Conservation (phyloP, 805 yeast genomes). For the Sugiyamaella lignohabitans region DNA sequence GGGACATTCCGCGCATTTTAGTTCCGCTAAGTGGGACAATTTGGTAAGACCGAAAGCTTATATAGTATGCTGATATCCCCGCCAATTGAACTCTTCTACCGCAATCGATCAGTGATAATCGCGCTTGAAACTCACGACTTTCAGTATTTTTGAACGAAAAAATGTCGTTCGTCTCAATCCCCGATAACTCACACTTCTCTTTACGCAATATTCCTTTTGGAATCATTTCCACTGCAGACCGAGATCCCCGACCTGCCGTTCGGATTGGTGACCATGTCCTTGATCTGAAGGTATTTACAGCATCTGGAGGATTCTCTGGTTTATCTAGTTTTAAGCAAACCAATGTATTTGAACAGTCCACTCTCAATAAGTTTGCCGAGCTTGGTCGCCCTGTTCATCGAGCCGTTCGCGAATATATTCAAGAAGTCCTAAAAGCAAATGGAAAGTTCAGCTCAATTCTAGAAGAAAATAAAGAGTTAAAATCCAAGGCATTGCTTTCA, state of each 20-base stretch:
- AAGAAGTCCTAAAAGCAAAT: constrained; percentile 11
- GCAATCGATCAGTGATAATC: too few relatives aligned
- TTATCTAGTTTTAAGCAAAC: constrained; percentile 4
- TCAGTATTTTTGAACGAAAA: too few relatives aligned
- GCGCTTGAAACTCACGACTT: too few relatives aligned
- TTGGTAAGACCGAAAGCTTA: too few relatives aligned
- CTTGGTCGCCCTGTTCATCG: constrained; percentile 17
- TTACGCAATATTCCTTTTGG: constrained; percentile 25
- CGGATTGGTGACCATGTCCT: constrained; percentile 21
- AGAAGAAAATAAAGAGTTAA: constrained; percentile 13
- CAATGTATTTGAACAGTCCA: constrained; percentile 11
- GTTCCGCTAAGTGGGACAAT: too few relatives aligned
- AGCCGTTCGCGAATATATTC: constrained; percentile 14
- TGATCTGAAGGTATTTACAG: constrained; percentile 18
- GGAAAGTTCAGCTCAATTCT: constrained; percentile 17
- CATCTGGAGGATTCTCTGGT: constrained; percentile 11
- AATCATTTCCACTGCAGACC: constrained; percentile 13
- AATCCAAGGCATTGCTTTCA: constrained; percentile 7
- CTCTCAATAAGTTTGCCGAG: constrained; percentile 20
- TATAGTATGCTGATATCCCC: too few relatives aligned
- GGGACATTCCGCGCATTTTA: too few relatives aligned
- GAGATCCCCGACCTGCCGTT: constrained; percentile 16
- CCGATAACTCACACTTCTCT: constrained; percentile 21
- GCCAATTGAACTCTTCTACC: too few relatives aligned
- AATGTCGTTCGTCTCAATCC: neutral